Evolutionary conservation across 495 filamentous ascomycete species (phyloP).

Genomic region (Oidiodendron maius): DNA sequence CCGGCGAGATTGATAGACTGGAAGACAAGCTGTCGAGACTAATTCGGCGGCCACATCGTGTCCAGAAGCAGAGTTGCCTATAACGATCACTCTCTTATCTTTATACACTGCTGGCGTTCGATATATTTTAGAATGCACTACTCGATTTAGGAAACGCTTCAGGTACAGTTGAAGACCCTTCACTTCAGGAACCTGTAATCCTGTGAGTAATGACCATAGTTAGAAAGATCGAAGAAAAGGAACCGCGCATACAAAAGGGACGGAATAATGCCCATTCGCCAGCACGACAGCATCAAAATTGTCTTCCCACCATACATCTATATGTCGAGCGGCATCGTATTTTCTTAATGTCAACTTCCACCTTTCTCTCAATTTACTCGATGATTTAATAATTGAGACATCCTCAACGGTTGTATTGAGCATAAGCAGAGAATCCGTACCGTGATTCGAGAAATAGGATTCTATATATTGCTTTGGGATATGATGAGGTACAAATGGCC

Average conservation of each 20-base stretch:
- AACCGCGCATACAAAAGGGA: conserved; percentile 43
- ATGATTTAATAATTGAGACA: conserved; percentile 25
- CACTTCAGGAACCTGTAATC: conserved; percentile 37
- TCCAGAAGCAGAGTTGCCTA: conserved; percentile 47
- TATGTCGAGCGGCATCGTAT: conserved; percentile 29
- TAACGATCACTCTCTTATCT: conserved; percentile 32
- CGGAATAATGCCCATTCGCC: conserved; percentile 45
- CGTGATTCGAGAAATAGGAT: conserved; percentile 38
- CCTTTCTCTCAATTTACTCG: conserved; percentile 14
- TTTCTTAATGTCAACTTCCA: conserved; percentile 41
- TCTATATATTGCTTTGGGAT: conserved; percentile 42
- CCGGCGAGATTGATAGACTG: conserved; percentile 40
- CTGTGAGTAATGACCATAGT: background rate
- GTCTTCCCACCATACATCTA: conserved; percentile 44
- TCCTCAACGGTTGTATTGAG: conserved; percentile 46
- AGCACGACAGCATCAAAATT: conserved; percentile 42
- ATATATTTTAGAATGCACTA: conserved; percentile 41
- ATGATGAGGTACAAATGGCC: conserved; percentile 43
- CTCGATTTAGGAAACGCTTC: conserved; percentile 29
- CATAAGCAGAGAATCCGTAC: conserved; percentile 29
- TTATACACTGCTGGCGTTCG: conserved; percentile 29
- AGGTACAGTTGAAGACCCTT: conserved; percentile 35
- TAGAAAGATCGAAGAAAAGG: conserved; percentile 6
- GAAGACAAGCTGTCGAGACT: conserved; percentile 23
- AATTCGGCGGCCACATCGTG: conserved; percentile 38